Evolutionary conservation across 2,329 filamentous ascomycete species (phyloP), one percentile per base, ranked within the genome.

Genomic region (Phaeosphaeriaceae sp.): DNA sequence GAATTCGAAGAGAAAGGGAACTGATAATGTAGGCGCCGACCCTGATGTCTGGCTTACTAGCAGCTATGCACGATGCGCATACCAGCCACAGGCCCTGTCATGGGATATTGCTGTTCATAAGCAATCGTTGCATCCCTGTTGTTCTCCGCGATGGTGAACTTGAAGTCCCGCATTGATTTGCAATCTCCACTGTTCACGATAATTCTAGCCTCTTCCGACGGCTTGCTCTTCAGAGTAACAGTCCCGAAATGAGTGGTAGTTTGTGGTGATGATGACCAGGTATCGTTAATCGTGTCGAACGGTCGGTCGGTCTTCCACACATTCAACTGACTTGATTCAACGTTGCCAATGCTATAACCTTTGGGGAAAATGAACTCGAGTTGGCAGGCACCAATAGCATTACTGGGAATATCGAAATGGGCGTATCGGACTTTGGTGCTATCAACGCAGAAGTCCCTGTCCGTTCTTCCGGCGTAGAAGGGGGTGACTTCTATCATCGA

Each of bases 81-180:
- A 42, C 49, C 49, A 41, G 49, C 33, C 31, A 21, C 49, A 42
- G 33, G 19, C n/a, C 22, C 33, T 41, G 19, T 7, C 36, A 13
- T 31, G 31, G 36, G 31, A 22, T 51, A 51, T 15, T 51, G 31
- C 15, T 46, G 42, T 46, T 20, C 22, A 46, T 22, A 46, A 13
- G 42, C 7, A 22, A 51, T 22, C n/a, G 21, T 22, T 22, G 31
- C n/a, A 21, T n/a, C n/a, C 2, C 13, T 24, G 7, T 47, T 51
- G 22, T 49, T 33, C 24, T 57, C 51, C 11, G 49, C 27, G 17
- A 61, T 44, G 25, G 36, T 21, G 52, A 60, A 52, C 11, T 54
- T 56, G 51, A 55, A 60, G 15, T 53, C 31, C 21, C 24, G 54
- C 47, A 56, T 51, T 7, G 20, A 24, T 33, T 21, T 19, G 10